Conservation (phyloP, 352 stramenopile genomes). For the Globisporangium recalcitrans region DNA sequence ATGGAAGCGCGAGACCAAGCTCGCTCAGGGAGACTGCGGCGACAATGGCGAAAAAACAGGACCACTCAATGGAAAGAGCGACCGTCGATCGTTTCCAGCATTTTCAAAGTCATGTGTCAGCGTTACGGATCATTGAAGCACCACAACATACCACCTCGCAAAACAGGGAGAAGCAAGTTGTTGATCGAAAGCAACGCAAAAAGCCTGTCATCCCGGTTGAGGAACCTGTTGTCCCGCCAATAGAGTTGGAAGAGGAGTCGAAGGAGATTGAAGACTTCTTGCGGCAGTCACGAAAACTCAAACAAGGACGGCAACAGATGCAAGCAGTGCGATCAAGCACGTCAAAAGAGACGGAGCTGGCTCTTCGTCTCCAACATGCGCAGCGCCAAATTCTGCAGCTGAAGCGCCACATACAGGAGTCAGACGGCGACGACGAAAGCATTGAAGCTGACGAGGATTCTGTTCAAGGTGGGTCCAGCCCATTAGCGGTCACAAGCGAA, state of each 20-base stretch:
- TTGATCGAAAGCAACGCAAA: slow-evolving; percentile 5
- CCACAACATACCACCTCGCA: neutral
- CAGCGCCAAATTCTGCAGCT: slow-evolving; percentile 67
- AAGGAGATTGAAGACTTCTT: slow-evolving; percentile 55
- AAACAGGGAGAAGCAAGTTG: neutral
- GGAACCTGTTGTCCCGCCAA: slow-evolving; percentile 20
- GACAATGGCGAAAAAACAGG: neutral
- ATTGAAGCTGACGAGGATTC: neutral
- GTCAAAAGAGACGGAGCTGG: slow-evolving; percentile 53
- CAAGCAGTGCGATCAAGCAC: slow-evolving; percentile 26
- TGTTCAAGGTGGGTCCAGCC: neutral
- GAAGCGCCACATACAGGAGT: slow-evolving; percentile 52
- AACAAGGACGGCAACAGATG: slow-evolving; percentile 24
- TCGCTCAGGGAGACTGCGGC: neutral
- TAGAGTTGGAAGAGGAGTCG: slow-evolving; percentile 40
- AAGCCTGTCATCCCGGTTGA: slow-evolving; percentile 6
- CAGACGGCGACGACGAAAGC: neutral
- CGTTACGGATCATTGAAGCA: slow-evolving; percentile 25
- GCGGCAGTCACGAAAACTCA: slow-evolving; percentile 33
- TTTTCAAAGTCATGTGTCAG: slow-evolving; percentile 33
- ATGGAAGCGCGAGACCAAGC: neutral
- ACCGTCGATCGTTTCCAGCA: slow-evolving; percentile 26
- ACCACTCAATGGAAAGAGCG: neutral
- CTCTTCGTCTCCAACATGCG: slow-evolving; percentile 62
- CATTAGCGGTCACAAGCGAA: neutral